Percentiles rank a stretch among this genome's conserved stretches.
Conservation (phyloP, 2,329 filamentous ascomycete species). For the Colletotrichum agaves region DNA sequence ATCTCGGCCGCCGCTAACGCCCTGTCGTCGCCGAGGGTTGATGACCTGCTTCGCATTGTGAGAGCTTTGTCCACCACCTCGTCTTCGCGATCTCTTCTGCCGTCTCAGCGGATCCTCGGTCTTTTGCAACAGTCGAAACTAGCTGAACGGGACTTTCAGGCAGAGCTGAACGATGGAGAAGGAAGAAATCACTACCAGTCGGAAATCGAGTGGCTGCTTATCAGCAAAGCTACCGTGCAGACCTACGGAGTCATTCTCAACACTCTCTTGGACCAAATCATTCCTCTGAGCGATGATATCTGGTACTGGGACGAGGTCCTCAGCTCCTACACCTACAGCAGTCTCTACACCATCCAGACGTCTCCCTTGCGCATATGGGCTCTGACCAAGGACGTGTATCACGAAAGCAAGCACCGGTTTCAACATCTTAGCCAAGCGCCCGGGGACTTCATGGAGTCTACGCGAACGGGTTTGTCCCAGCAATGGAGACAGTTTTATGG, state of each 20-base stretch:
- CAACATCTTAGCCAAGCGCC: constrained; percentile 42
- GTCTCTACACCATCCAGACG: constrained; percentile 87
- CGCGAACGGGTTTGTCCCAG: constrained; percentile 54
- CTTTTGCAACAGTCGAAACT: constrained; percentile 73
- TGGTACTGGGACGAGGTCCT: constrained; percentile 97
- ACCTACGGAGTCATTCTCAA: constrained; percentile 84
- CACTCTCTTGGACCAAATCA: constrained; percentile 82
- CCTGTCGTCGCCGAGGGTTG: constrained; percentile 63
- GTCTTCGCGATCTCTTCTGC: constrained; percentile 70
- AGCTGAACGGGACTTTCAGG: constrained; percentile 43
- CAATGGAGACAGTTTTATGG: constrained; percentile 80
- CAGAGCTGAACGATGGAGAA: constrained; percentile 43
- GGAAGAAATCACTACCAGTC: constrained; percentile 56
- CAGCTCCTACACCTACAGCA: constrained; percentile 80
- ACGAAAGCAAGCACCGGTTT: constrained; percentile 59
- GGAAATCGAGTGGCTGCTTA: constrained; percentile 89
- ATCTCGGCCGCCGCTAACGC: constrained; percentile 49
- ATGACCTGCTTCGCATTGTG: constrained; percentile 74
- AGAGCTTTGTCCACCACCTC: constrained; percentile 77
- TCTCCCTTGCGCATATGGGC: constrained; percentile 80
- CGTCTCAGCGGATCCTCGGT: constrained; percentile 66
- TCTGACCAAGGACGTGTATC: constrained; percentile 77
- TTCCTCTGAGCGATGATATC: constrained; percentile 85
- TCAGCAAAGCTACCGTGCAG: constrained; percentile 93
- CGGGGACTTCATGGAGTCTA: constrained; percentile 49